Evolutionary conservation across 345 rosid species (phyloP).

Genomic region (Heritiera fomes): DNA sequence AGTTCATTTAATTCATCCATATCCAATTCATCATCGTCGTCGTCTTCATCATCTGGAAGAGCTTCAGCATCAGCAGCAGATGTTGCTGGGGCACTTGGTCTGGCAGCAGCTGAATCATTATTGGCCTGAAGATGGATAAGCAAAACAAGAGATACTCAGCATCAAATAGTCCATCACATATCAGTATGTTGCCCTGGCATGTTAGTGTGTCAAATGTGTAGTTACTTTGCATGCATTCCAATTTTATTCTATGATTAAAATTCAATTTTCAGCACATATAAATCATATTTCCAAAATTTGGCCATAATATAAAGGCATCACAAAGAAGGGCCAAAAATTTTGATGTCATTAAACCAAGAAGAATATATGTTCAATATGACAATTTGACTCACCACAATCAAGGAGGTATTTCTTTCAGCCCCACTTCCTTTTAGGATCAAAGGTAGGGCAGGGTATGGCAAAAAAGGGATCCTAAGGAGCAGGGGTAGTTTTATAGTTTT

Average conservation of each 20-base stretch:
- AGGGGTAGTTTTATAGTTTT: background rate
- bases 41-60: slow-evolving; percentile 1
- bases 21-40: slow-evolving; percentile 32
- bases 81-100: slow-evolving; percentile 15
- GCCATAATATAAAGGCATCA: background rate
- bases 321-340: background rate
- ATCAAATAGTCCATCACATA: background rate
- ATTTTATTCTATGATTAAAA: background rate
- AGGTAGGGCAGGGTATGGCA: background rate
- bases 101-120: slow-evolving; percentile 12
- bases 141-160: background rate
- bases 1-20: slow-evolving; percentile 34
- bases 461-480: background rate
- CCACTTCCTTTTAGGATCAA: background rate
- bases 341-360: background rate
- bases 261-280: background rate
- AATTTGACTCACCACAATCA: background rate
- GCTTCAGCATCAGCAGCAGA: slow-evolving; percentile 20
- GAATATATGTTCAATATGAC: background rate
- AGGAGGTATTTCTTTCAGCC: background rate
- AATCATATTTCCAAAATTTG: background rate
- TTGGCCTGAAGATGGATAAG: slow-evolving; percentile 11
- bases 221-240: background rate
- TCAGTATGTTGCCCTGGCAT: background rate
- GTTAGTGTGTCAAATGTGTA: background rate